Conservation (phyloP, 345 rosid genomes). For the Luvunga scandens region DNA sequence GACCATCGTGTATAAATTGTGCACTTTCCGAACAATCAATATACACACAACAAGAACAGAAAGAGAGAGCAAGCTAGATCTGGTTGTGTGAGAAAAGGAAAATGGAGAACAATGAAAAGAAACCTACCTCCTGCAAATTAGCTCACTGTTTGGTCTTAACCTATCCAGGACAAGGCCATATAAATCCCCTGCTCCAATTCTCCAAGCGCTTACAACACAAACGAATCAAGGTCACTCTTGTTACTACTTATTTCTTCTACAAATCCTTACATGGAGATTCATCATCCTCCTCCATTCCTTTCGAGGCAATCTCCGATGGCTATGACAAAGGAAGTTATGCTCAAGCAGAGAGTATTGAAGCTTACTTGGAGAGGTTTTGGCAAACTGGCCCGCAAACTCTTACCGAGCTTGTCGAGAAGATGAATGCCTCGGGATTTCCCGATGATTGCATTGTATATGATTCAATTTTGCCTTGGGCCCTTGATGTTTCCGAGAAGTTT, state of each 20-base stretch:
- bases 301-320: constrained; percentile 30
- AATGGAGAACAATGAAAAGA: not conserved
- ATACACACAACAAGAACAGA: not conserved
- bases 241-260: constrained; percentile 1
- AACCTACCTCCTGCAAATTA: not conserved
- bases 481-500: constrained; percentile 31
- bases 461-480: constrained; percentile 25
- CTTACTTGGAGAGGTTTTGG: constrained; percentile 12
- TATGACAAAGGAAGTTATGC: constrained; percentile 15
- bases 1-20: too few relatives aligned
- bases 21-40: not conserved
- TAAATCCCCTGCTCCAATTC: constrained; percentile 24
- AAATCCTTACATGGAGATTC: constrained; percentile 2
- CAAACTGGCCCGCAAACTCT: constrained; percentile 17
- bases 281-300: not conserved
- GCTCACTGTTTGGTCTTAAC: constrained; percentile 19
- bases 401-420: constrained; percentile 4
- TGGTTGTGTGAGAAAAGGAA: too few relatives aligned
- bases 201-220: constrained; percentile 10
- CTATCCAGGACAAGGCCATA: constrained; percentile 15
- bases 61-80: not conserved
- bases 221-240: constrained; percentile 10
- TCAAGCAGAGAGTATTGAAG: constrained; percentile 2
- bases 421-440: not conserved
- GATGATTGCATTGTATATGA: constrained; percentile 25